phyloP scores from a whole-genome alignment of 2,329 filamentous ascomycete species.

The Rhinocladiella mackenziei region DNA sequence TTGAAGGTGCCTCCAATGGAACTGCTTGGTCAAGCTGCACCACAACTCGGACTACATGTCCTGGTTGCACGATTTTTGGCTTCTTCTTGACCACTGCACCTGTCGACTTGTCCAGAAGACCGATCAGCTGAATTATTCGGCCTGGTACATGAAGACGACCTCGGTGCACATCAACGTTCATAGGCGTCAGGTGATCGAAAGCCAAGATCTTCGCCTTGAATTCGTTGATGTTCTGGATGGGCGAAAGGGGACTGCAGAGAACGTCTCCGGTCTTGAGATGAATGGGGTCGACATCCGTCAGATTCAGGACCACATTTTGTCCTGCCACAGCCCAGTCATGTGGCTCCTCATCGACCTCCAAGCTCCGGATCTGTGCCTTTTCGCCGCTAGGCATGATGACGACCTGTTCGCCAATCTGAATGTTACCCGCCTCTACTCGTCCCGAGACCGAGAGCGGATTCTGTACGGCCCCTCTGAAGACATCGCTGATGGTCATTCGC shows the following conservation, averaged over 20 bases:
- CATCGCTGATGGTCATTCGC: conserved; percentile 80
- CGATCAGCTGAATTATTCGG: conserved; percentile 66
- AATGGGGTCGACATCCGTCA: conserved; percentile 77
- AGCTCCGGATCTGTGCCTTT: conserved; percentile 72
- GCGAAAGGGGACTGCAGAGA: conserved; percentile 65
- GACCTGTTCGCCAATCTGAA: conserved; percentile 80
- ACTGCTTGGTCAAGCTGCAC: conserved; percentile 70
- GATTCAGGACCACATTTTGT: conserved; percentile 79
- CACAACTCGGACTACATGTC: conserved; percentile 68
- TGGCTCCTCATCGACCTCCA: conserved; percentile 69
- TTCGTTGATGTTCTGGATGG: conserved; percentile 65
- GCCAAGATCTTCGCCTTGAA: conserved; percentile 83
- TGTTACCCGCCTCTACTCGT: conserved; percentile 74
- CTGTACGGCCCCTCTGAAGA: conserved; percentile 73
- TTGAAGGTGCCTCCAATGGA: conserved; percentile 73
- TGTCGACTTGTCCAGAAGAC: conserved; percentile 71
- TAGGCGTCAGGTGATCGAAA: conserved; percentile 84
- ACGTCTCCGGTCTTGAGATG: conserved; percentile 83
- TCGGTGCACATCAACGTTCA: conserved; percentile 82
- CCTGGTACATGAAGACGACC: conserved; percentile 77
- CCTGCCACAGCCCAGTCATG: conserved; percentile 86
- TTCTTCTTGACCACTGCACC: conserved; percentile 76
- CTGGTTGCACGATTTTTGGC: conserved; percentile 77
- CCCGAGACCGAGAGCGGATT: conserved; percentile 83
- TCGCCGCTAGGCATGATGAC: conserved; percentile 77